Base-by-base conservation (phyloP, 805 yeast species). In the Ogataea corticis region DNA sequence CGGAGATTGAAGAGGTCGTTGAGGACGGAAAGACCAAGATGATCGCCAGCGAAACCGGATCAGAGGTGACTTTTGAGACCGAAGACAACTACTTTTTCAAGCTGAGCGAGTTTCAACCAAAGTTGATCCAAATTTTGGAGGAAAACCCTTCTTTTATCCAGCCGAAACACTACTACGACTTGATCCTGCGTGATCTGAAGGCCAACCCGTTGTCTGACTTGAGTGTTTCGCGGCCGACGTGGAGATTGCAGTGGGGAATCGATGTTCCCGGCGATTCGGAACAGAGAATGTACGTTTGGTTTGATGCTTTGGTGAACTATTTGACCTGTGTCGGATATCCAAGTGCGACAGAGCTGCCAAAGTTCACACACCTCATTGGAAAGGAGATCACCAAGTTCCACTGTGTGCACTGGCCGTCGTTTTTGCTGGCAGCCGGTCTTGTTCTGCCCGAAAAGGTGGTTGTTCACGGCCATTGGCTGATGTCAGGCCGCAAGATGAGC, bases 401-500 rank as follows among this genome's bases (percentile, higher is more conserved):
- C 59, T 82, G 95, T 52, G 76, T 91, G 12, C 90, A 88, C 58
- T 94, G 99, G 99, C 98, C 98, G 0, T 82, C 88, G 1, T 83
- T 94, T 47, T 69, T 94, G 46, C 68, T 91, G 76, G 97, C 97
- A 0, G 94, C 95, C 0, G 85, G 75, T 0, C 59, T 87, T 0
- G 78, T 77, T 4, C 58, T 85, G 5, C 98, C 98, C 0, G 68
- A 74, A 33, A 83, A 82, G 46, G 77, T 94, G 3, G 74, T 90
- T 5, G 96, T 94, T 2, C 99, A 94, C 69, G 84, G 95, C 5
- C 99, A 94, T 64, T 94, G 98, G 98, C 71, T 91, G 17, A 78
- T 85, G 64, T 85, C 82, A 28, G 98, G 98, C 0, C 70, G 80
- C 35, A 94, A 94, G 61, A 94, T 94, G 99, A 87, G 96, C 41